A percentile compares a stretch with the other conserved stretches of the same genome.
These are phyloP conservation scores for Hermanozyma aechmeae DNA, from an alignment of 805 yeast species.

Conservation along the genomic window DNA sequence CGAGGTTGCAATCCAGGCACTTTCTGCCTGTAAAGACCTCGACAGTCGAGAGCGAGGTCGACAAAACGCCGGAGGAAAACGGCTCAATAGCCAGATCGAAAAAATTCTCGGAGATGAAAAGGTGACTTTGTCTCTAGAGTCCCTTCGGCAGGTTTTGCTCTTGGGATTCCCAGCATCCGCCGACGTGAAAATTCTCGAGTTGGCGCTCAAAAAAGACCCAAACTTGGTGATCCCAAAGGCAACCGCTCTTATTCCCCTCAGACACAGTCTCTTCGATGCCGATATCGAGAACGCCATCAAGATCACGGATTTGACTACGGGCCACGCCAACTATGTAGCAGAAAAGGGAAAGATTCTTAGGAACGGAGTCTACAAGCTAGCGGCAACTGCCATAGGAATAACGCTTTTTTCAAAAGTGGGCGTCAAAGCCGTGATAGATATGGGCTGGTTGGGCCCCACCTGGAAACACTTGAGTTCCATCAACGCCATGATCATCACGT, in stretches of 20 bases:
- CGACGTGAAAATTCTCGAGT: constrained; percentile 18
- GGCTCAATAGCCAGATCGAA: constrained; percentile 12
- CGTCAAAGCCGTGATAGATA: constrained; percentile 25
- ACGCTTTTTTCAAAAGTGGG: constrained; percentile 34
- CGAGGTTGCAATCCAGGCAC: constrained; percentile 10
- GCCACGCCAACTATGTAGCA: constrained; percentile 40
- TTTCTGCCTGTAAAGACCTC: constrained; percentile 14
- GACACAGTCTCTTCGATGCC: constrained; percentile 49
- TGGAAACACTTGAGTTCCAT: constrained; percentile 34
- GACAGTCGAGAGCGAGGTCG: constrained; percentile 8
- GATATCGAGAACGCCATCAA: constrained; percentile 48
- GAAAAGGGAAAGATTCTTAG: constrained; percentile 20
- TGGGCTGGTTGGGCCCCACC: constrained; percentile 21
- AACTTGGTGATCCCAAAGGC: constrained; percentile 20
- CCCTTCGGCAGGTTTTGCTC: constrained; percentile 20
- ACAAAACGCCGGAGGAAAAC: constrained; percentile 15
- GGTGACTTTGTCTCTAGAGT: constrained; percentile 12
- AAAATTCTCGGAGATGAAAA: constrained; percentile 12
- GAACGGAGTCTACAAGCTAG: constrained; percentile 20
- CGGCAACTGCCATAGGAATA: constrained; percentile 21
- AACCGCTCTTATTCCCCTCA: constrained; percentile 52
- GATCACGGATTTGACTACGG: constrained; percentile 54
- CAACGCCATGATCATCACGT: constrained; percentile 37
- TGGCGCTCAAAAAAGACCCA: too few species aligned
- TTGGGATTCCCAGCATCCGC: constrained; percentile 23